Conservation (phyloP, 345 rosid genomes). For the Lepidium sativum region DNA sequence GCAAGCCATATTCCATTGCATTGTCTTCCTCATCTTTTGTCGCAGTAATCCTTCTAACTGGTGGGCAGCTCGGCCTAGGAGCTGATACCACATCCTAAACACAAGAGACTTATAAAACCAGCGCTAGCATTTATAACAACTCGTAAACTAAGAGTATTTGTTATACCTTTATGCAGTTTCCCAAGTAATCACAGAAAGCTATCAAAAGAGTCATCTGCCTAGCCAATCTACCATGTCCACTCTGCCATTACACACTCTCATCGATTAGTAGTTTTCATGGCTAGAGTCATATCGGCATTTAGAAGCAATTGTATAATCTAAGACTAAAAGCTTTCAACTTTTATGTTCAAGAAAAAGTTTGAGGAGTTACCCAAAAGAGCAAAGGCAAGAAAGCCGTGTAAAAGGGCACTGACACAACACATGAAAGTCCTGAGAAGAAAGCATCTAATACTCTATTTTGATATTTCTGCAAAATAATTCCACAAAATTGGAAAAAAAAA, state of each 20-base stretch:
- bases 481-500: not conserved
- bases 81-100: conserved; percentile 87
- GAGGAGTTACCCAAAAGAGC: conserved; percentile 75
- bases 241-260: conserved; percentile 33
- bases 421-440: conserved; percentile 73
- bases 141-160: not conserved
- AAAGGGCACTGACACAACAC: conserved; percentile 95
- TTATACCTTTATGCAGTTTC: conserved; percentile 75
- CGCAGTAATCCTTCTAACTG: conserved; percentile 72
- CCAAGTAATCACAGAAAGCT: conserved; percentile 92
- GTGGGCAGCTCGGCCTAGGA: conserved; percentile 92
- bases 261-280: not conserved
- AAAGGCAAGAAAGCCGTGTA: conserved; percentile 95
- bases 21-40: conserved; percentile 95
- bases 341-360: not conserved
- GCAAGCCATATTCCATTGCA: conserved; percentile 95
- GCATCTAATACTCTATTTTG: conserved; percentile 61
- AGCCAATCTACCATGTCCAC: conserved; percentile 95
- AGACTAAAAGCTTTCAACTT: conserved; percentile 1
- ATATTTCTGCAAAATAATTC: conserved; percentile 42
- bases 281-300: not conserved
- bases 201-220: conserved; percentile 95
- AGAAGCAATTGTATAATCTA: not conserved
- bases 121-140: not conserved
- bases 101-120: not conserved